Percentiles rank a stretch among this genome's conserved stretches.
Evolutionary conservation across 2,329 filamentous ascomycete species (phyloP).

Genomic region (Hymenoscyphus infarciens): DNA sequence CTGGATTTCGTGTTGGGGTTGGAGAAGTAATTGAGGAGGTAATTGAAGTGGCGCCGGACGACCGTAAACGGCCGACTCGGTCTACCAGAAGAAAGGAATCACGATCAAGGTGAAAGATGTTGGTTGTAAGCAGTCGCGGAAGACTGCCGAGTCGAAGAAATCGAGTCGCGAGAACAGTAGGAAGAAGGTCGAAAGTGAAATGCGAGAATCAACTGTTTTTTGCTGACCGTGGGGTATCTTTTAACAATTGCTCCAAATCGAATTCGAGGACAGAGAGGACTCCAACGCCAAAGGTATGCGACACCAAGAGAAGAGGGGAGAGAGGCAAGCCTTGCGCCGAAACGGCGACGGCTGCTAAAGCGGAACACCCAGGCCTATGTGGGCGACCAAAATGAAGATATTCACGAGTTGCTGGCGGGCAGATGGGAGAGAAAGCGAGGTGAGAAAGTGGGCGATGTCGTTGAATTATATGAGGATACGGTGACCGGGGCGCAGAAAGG

Average conservation of each 20-base stretch:
- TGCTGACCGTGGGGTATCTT: conserved; percentile 25
- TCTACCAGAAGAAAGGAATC: conserved; percentile 25
- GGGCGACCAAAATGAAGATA: conserved; percentile 33
- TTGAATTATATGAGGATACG: conserved; percentile 30
- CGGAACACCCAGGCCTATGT: conserved; percentile 33
- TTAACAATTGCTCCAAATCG: conserved; percentile 16
- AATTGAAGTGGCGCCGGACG: conserved; percentile 21
- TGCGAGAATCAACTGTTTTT: not conserved
- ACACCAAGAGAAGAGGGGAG: conserved; percentile 24
- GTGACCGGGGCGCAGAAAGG: conserved; percentile 14
- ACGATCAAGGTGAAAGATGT: conserved; percentile 28
- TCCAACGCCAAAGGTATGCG: conserved; percentile 33
- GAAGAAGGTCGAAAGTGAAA: conserved; percentile 16
- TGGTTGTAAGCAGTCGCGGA: conserved; percentile 30
- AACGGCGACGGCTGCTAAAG: conserved; percentile 36
- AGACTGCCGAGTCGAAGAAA: conserved; percentile 36
- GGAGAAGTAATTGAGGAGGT: conserved; percentile 18
- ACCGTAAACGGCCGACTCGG: conserved; percentile 31
- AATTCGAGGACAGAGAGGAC: conserved; percentile 27
- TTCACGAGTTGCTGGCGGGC: conserved; percentile 22
- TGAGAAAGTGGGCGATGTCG: conserved; percentile 26
- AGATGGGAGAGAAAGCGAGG: conserved; percentile 18
- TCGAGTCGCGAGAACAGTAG: conserved; percentile 31
- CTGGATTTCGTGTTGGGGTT: conserved; percentile 30
- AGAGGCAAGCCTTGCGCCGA: conserved; percentile 35